Percentiles rank a stretch among this genome's conserved stretches.
Conservation (phyloP, 164 flowering plant genomes). For the Annona cherimola region DNA sequence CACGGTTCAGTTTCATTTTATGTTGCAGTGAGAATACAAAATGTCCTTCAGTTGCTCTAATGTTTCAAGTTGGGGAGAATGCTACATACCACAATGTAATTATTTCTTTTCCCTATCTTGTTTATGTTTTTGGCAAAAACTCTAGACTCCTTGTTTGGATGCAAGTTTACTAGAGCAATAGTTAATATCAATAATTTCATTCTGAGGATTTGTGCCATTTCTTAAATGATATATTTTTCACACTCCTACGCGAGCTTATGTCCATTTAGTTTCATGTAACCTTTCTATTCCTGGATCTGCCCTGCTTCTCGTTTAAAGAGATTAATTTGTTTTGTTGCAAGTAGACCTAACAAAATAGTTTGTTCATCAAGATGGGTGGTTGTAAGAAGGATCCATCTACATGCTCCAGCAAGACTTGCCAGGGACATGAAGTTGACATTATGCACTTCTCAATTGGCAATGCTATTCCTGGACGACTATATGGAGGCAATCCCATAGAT, state of each 20-base stretch:
- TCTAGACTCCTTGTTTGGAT: too few relatives aligned
- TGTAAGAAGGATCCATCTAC: conserved; percentile 30
- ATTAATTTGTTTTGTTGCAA: background rate
- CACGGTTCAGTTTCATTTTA: background rate
- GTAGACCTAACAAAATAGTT: conserved; percentile 9
- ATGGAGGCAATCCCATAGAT: conserved; percentile 47
- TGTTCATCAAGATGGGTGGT: conserved; percentile 43
- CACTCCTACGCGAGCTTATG: background rate
- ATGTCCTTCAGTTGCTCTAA: conserved; percentile 95
- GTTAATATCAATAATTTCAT: background rate
- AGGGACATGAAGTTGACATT: conserved; percentile 49
- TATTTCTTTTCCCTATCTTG: background rate
- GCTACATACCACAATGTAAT: conserved; percentile 88
- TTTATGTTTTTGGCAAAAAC: background rate
- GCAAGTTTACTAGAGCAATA: background rate
- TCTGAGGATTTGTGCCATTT: background rate
- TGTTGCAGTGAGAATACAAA: conserved; percentile 45
- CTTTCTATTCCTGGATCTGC: background rate
- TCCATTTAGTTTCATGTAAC: background rate
- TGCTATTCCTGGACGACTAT: conserved; percentile 53
- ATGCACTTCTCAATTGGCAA: conserved; percentile 53
- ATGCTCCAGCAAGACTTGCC: conserved; percentile 40
- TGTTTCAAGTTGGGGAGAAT: conserved; percentile 87
- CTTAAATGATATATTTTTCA: background rate
- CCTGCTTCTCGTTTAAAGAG: background rate